Percentiles rank a stretch among this genome's conserved stretches.
These are phyloP conservation scores for Suillus brevipes DNA, from an alignment of 768 basidiomycete species.

Conservation along the genomic window DNA sequence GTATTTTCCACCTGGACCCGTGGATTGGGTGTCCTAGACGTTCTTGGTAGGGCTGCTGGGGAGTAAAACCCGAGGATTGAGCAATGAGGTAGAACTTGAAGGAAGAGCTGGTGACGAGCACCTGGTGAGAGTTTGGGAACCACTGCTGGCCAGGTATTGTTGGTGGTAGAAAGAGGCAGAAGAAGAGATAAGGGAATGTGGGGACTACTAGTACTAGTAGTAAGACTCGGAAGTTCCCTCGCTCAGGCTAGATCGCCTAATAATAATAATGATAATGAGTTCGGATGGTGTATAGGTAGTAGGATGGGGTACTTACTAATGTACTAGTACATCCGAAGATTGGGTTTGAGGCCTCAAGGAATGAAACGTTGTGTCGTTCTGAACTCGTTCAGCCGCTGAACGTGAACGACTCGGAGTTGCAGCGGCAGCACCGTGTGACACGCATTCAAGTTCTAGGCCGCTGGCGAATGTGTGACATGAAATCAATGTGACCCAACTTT, in stretches of 20 bases:
- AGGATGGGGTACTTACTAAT: constrained; percentile 21
- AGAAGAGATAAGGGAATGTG: constrained; percentile 1
- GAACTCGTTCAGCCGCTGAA: no score
- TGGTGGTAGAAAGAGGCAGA: constrained; percentile 5
- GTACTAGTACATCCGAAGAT: no score
- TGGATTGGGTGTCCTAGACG: constrained; percentile 24
- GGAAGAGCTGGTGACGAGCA: constrained; percentile 58
- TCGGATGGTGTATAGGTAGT: no score
- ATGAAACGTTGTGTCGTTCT: no score
- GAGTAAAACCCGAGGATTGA: constrained; percentile 30
- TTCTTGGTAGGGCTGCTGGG: constrained; percentile 49
- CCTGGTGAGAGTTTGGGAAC: constrained; percentile 22
- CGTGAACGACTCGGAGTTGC: no score
- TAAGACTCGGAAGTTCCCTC: constrained; percentile 9
- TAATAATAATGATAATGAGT: no score
- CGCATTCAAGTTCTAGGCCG: no score
- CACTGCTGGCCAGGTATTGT: not conserved
- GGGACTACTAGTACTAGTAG: not conserved
- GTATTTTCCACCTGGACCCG: not conserved
- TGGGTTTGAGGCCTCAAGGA: no score
- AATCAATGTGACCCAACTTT: no score
- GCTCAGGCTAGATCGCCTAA: no score
- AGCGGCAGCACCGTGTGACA: no score
- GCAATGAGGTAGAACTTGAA: constrained; percentile 29
- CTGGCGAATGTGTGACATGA: no score